These are phyloP conservation scores for Dictyostelium purpureum DNA, from an alignment of 78 protist genomes.

Conservation along the genomic window DNA sequence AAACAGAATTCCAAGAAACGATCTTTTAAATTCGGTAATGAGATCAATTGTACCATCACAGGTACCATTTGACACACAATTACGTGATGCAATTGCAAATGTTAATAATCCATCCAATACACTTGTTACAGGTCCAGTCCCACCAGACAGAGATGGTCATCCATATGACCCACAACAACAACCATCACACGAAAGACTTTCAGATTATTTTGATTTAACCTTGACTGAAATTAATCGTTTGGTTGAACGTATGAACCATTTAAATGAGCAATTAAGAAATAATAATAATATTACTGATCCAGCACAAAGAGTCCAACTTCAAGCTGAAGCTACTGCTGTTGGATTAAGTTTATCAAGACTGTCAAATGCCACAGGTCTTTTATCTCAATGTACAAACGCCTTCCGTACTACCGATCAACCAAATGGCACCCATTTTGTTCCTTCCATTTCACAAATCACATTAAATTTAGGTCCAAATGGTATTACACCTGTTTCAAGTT, in stretches of 20 bases:
- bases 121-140: background rate
- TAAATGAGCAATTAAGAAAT: background rate
- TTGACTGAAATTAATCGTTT: background rate
- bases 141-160: background rate
- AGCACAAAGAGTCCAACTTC: slow-evolving; percentile 32
- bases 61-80: slow-evolving; percentile 16
- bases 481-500: background rate
- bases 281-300: slow-evolving; percentile 19
- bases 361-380: background rate
- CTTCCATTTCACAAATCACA: slow-evolving; percentile 41
- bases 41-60: slow-evolving; percentile 9
- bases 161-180: slow-evolving; percentile 5
- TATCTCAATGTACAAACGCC: slow-evolving; percentile 18
- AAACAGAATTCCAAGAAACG: background rate
- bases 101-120: slow-evolving; percentile 3
- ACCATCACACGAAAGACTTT: slow-evolving; percentile 18
- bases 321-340: background rate
- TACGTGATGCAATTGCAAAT: background rate
- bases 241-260: background rate
- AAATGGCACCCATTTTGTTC: background rate
- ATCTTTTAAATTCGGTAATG: background rate
- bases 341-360: background rate
- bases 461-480: slow-evolving; percentile 9
- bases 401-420: slow-evolving; percentile 10
- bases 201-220: slow-evolving; percentile 15